Conservation (phyloP, 768 basidiomycete genomes). For the Macrocybe gigantea region DNA sequence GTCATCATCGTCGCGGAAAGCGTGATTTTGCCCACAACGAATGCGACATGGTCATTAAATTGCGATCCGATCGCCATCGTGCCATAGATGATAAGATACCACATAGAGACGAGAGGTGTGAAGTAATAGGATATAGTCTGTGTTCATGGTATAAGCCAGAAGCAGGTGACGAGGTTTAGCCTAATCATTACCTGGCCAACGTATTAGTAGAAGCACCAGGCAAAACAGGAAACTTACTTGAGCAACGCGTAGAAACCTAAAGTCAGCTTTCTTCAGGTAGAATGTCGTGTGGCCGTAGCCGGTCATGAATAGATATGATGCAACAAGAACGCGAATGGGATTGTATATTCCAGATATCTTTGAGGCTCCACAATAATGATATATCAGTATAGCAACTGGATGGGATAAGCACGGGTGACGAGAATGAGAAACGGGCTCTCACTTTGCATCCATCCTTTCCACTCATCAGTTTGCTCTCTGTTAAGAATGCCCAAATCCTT, state of each 20-base stretch:
- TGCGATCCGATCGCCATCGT: constrained; percentile 69
- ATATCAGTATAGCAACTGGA: constrained; percentile 82
- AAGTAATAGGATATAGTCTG: constrained; percentile 93
- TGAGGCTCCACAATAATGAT: constrained; percentile 88
- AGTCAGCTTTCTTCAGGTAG: constrained; percentile 88
- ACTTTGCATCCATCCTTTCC: constrained; percentile 99
- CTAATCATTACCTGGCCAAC: constrained; percentile 61
- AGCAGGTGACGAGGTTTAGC: constrained; percentile 79
- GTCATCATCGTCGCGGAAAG: constrained; percentile 60
- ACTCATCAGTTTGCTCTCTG: constrained; percentile 91
- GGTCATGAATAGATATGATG: constrained; percentile 89
- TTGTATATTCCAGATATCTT: constrained; percentile 93
- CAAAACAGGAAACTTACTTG: constrained; percentile 38
- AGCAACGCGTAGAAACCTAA: constrained; percentile 69
- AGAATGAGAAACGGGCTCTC: constrained; percentile 17
- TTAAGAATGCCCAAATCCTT: constrained; percentile 88
- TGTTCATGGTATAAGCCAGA: constrained; percentile 88
- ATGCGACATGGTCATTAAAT: constrained; percentile 63
- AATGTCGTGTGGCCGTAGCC: constrained; percentile 88
- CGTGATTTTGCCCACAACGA: constrained; percentile 68
- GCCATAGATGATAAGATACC: constrained; percentile 81
- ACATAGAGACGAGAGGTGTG: constrained; percentile 84
- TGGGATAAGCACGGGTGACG: constrained; percentile 6
- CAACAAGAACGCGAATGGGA: constrained; percentile 82
- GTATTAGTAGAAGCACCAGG: constrained; percentile 4